phyloP scores from a whole-genome alignment of 805 yeast species.

The Cyberlindnera mrakii region DNA sequence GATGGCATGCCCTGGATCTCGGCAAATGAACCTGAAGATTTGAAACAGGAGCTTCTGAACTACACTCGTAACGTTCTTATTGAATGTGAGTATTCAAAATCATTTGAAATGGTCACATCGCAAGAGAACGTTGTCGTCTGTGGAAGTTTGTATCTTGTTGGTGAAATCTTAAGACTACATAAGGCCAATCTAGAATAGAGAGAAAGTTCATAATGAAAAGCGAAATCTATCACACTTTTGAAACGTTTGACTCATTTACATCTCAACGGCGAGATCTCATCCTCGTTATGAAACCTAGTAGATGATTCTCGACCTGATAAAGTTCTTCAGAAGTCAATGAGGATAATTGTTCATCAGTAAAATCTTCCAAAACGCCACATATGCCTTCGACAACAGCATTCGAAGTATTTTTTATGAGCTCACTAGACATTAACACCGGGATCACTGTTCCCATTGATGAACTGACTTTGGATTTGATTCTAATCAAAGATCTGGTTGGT shows the following conservation, averaged over 20 bases:
- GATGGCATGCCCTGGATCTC: constrained; percentile 94
- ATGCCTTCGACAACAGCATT: too few relatives aligned
- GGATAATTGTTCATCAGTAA: constrained; percentile 4
- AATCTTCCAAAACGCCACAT: constrained; percentile 1
- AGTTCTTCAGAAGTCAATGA: constrained; percentile 6
- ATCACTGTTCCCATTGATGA: too few relatives aligned
- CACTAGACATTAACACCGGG: too few relatives aligned
- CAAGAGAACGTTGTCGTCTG: constrained; percentile 41
- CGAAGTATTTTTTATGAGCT: too few relatives aligned
- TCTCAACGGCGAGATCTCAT: constrained; percentile 7
- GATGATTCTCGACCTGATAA: constrained; percentile 9
- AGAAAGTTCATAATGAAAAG: too few relatives aligned
- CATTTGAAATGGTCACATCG: constrained; percentile 22
- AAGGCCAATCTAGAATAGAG: constrained; percentile 11
- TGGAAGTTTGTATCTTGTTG: constrained; percentile 66
- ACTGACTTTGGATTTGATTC: not conserved
- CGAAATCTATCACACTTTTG: not conserved
- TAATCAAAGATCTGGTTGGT: not conserved
- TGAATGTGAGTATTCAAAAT: constrained; percentile 21
- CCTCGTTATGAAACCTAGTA: constrained; percentile 7
- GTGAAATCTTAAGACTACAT: constrained; percentile 42
- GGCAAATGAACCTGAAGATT: constrained; percentile 31
- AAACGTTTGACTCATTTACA: too few relatives aligned
- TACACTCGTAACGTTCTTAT: constrained; percentile 26
- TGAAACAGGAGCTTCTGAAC: constrained; percentile 17